Percentiles rank a stretch among this genome's conserved stretches.
Evolutionary conservation across 306 rosid genomes (phyloP).

Genomic region (Betula pendula): DNA sequence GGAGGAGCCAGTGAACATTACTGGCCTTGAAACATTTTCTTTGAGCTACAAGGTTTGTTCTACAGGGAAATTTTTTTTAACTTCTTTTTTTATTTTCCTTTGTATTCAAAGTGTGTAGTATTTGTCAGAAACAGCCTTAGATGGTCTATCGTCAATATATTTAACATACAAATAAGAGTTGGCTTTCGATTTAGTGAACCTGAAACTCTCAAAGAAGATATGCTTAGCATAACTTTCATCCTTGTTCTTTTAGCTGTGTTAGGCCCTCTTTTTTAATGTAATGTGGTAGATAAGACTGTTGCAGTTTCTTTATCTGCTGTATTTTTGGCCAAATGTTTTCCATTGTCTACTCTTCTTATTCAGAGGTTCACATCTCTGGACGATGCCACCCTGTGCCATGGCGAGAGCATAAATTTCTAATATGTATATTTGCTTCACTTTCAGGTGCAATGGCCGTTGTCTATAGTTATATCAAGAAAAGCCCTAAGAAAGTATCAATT

Average conservation of each 20-base stretch:
- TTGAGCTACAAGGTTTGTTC: slow-evolving; percentile 79
- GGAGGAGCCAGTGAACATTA: slow-evolving; percentile 75
- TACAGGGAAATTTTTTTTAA: background rate
- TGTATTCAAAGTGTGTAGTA: background rate
- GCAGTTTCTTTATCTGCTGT: background rate
- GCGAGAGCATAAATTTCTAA: background rate
- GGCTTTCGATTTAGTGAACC: background rate
- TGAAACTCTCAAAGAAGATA: background rate
- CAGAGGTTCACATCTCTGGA: slow-evolving; percentile 11
- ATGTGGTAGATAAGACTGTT: background rate
- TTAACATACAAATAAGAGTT: background rate
- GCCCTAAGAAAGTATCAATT: slow-evolving; percentile 82
- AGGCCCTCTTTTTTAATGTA: background rate
- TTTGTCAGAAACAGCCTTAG: background rate
- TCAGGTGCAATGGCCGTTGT: slow-evolving; percentile 94
- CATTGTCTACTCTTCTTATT: background rate
- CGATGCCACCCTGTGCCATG: background rate
- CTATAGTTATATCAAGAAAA: slow-evolving; percentile 87
- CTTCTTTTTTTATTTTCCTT: slow-evolving; percentile 14
- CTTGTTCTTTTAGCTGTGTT: background rate
- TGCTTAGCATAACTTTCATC: background rate
- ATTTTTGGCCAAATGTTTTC: background rate
- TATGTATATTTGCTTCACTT: slow-evolving; percentile 26
- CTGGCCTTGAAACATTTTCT: slow-evolving; percentile 86
- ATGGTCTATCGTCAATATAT: background rate